Base-by-base conservation (phyloP, 805 yeast genomes). In the Candida xyloterini region DNA sequence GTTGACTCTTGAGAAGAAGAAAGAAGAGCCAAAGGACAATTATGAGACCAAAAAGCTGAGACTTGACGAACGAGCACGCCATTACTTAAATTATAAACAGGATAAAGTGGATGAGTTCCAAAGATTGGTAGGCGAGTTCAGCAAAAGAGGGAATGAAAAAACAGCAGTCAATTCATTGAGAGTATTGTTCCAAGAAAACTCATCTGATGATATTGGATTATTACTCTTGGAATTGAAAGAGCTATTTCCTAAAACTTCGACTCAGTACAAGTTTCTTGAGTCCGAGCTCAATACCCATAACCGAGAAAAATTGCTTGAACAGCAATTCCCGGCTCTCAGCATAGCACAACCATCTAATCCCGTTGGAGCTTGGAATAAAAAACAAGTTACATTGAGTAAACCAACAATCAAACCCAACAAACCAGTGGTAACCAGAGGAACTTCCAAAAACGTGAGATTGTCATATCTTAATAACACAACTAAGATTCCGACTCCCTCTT, bases 21-120 rank as follows among this genome's bases (percentile, higher is more conserved):
- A 36, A 46, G 55, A 48, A 30, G 56, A 52, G 13, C 49, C 52
- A 8, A 38, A 36, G 8, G 76, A 72, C 39, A 60, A 77, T 1
- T 59, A 62, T 9, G 77, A 73, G 23, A 62, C 70, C 29, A 84
- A 78, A 50, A 72, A 67, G 46, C 63, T 71, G 56, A 72, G 96
- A 50, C 69, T 88, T 21, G 91, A 84, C 47, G 95, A 87, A 57
- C 70, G 96, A 55, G 96, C 95, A 1, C 80, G 82, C 56, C 89
- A 84, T 58, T 85, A 87, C 56, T 62, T 85, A 37, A 70, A 76
- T 36, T 78, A 81, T 49, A 70, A 79, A 21, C 59, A 59, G 10
- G 58, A 62, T 6, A 67, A 67, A 7, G 68, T 80, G 47, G 65
- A 66, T 7, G 55, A 64, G 36, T 88, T 87, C 57, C 56, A 62